Evolutionary conservation across 129 eudicot genomes (phyloP), one percentile per base, ranked within the genome.

Genomic region (Centaurea solstitialis): DNA sequence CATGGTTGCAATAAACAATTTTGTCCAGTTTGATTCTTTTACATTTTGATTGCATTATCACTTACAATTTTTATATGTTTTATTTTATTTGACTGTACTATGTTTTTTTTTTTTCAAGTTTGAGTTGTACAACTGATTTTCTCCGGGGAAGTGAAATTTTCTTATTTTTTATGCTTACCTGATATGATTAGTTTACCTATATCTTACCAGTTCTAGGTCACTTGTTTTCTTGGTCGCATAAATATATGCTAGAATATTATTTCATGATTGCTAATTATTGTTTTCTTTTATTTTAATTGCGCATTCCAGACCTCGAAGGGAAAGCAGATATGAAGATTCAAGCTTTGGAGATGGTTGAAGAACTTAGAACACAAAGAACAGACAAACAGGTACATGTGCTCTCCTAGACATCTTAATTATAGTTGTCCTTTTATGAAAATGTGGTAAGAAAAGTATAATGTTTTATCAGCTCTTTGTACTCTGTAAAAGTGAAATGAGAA

Each of bases 241-340:
- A 59, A 61, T 61, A 20, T 20, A 5, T 76, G 79, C 53, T 35
- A 62, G 57, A 28, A 23, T 47, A 50, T 21, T n/a, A n/a, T 53
- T 0, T 79, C 68, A n/a, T 74, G 40, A 33, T 50, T 2, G 45
- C 21, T 74, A 62, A 26, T 45, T 33, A 21, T 47, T 66, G 3
- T 65, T 62, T 76, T 37, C 61, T 24, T 59, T 21, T 41, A 21
- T 2, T 28, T 33, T 22, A 0, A 35, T 76, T 68, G 0, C 9
- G 73, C 72, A 15, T 12, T 80, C 20, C 82, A 94, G 98, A 94
- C 72, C 86, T 94, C 35, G 99, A 94, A 87, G 99, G 99, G 80
- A 94, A 89, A 75, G 87, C 91, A 70, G 99, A 94, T 83, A 79
- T 87, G 92, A 94, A 94, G 79, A 92, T 94, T n/a, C n/a, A n/a